Conservation (phyloP, 768 basidiomycete species). For the Podaxis pistillaris region DNA sequence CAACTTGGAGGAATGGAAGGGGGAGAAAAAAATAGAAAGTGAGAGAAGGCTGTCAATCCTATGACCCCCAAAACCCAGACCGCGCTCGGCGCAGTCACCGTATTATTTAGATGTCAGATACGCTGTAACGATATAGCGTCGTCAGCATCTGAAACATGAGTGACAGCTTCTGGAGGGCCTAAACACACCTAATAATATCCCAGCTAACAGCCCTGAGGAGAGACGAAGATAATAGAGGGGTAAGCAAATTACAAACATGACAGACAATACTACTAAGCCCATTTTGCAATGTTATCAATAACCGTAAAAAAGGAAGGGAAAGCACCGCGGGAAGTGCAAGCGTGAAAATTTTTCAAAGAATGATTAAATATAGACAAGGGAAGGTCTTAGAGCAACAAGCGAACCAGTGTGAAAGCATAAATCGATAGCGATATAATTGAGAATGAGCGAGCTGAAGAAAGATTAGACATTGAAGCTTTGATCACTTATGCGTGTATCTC, state of each 20-base stretch:
- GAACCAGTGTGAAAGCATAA: constrained; percentile 11
- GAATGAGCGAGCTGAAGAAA: not conserved
- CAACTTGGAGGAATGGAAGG: not conserved
- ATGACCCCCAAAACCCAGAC: not conserved
- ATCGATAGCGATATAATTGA: not conserved
- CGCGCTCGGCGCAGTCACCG: constrained; percentile 1
- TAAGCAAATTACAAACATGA: not conserved
- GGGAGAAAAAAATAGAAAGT: not conserved
- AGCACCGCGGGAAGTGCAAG: not conserved
- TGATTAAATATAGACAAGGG: not conserved
- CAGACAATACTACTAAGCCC: constrained; percentile 9
- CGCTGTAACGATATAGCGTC: not conserved
- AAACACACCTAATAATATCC: constrained; percentile 6
- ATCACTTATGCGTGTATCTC: not conserved
- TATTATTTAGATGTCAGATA: not conserved
- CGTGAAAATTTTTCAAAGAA: not conserved
- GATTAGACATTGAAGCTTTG: not conserved
- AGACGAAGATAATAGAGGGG: not conserved
- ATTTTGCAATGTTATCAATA: constrained; percentile 5
- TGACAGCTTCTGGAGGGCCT: not conserved
- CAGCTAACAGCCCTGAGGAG: not conserved
- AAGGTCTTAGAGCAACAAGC: not conserved
- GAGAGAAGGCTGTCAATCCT: not conserved
- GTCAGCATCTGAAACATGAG: not conserved
- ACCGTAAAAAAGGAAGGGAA: constrained; percentile 1